Evolutionary conservation across 2,329 filamentous ascomycete species (phyloP).

Genomic region (Trichoderma sp.): DNA sequence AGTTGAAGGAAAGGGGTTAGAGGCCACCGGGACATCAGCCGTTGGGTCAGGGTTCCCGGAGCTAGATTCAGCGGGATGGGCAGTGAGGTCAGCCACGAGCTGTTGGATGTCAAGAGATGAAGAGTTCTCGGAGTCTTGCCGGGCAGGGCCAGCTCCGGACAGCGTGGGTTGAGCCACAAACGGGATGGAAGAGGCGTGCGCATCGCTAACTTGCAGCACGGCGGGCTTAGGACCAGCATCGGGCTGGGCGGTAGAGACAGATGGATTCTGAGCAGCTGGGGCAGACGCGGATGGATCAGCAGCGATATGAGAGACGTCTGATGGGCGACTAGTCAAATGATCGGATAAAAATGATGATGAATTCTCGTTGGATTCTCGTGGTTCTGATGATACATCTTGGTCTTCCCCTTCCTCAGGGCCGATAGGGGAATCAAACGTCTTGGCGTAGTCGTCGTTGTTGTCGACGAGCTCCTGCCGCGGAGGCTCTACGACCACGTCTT

Average conservation of each 20-base stretch:
- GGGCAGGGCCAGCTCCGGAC: constrained; percentile 33
- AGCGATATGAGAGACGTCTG: constrained; percentile 34
- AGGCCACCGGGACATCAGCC: constrained; percentile 31
- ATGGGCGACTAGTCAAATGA: constrained; percentile 37
- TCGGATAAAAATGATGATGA: constrained; percentile 46
- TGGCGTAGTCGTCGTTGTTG: constrained; percentile 53
- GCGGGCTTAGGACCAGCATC: constrained; percentile 31
- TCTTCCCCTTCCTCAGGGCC: constrained; percentile 39
- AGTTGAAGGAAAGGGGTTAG: constrained; percentile 32
- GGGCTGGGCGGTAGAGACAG: constrained; percentile 30
- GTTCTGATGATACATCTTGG: constrained; percentile 44
- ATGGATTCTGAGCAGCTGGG: constrained; percentile 31
- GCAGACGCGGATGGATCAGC: constrained; percentile 35
- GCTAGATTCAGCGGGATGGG: constrained; percentile 35
- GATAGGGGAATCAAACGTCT: constrained; percentile 52
- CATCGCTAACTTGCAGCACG: constrained; percentile 29
- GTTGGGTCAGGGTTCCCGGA: constrained; percentile 33
- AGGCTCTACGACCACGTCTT: constrained; percentile 33
- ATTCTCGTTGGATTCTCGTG: constrained; percentile 40
- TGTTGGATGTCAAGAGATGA: constrained; percentile 42
- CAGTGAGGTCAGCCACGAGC: constrained; percentile 45
- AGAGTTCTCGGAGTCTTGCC: constrained; percentile 33
- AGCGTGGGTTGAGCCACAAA: constrained; percentile 27
- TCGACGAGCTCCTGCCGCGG: constrained; percentile 34
- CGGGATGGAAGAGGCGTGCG: constrained; percentile 25